Evolutionary conservation across 352 stramenopile species (phyloP), one percentile per base, ranked within the genome.

Genomic region (Phytopythium chamaehyphon): DNA sequence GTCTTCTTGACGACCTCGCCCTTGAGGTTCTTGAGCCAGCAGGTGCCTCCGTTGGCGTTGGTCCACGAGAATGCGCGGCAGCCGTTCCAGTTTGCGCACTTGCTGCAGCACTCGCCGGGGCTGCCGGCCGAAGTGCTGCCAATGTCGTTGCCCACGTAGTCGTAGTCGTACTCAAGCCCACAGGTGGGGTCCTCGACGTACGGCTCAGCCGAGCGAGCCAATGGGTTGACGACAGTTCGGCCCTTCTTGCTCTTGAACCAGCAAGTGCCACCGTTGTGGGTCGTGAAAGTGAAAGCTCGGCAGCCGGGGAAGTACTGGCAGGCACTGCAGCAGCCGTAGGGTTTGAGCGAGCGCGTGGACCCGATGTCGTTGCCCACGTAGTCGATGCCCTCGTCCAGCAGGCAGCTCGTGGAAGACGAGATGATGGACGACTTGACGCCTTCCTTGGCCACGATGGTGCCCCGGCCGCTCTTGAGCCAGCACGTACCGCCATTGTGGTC

Each of bases 391-490:
- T 56, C 39, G 23, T 70, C 57, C 59, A 69, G 1, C 42, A 19
- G 14, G 48, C 38, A 31, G 11, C 21, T 10, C 22, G 40, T 11
- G 40, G 21, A 11, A n/a, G 12, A 22, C 22, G 28, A 33, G 9
- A 64, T 57, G 7, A 43, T 52, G 14, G 53, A 51, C 4, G 66
- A 76, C 26, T 64, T 61, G n/a, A 50, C 59, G 8, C 61, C 58
- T 0, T 51, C 11, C 8, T 67, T 61, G 14, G 51, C 40, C 40
- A 58, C 49, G 37, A 71, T 48, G 2, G 54, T 55, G 11, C 62
- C 66, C 18, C 62, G 62, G 11, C 54, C 64, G 23, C 50, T 82
- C 59, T 87, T 87, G 59, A 88, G 59, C 66, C 66, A 88, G 51
- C 71, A 85, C 6, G 65, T 83, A 18, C 73, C 69, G 14, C 70